Percentiles rank a stretch among this genome's conserved stretches.
phyloP scores from a whole-genome alignment of 108 stramenopile genomes.

The Licmophora abbreviata region DNA sequence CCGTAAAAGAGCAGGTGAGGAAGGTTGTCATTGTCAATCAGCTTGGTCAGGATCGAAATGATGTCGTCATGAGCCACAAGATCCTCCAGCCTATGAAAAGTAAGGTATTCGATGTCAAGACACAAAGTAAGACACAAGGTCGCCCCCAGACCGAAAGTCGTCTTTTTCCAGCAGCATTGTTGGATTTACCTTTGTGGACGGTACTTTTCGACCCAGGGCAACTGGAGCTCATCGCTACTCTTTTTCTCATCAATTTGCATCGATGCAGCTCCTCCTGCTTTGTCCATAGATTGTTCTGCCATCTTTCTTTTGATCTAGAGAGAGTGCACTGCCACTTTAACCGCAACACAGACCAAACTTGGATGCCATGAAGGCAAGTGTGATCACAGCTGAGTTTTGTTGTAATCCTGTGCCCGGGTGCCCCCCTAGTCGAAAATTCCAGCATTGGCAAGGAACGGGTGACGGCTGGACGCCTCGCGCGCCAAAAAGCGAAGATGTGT shows the following conservation, averaged over 20 bases:
- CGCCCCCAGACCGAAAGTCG: not conserved
- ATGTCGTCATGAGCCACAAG: conserved; percentile 93
- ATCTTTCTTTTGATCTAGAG: not conserved
- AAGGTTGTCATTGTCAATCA: conserved; percentile 88
- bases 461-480: too few relatives aligned
- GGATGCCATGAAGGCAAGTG: not conserved
- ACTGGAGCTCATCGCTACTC: conserved; percentile 17
- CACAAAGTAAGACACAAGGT: not conserved
- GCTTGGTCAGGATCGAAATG: conserved; percentile 55
- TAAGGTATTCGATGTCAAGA: not conserved
- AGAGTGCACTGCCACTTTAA: not conserved
- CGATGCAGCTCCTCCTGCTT: not conserved
- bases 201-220: conserved; percentile 97
- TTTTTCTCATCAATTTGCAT: too few relatives aligned
- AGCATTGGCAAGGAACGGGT: too few relatives aligned
- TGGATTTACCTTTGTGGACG: conserved; percentile 62
- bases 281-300: not conserved
- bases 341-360: not conserved
- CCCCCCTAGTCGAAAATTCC: too few relatives aligned
- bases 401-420: too few relatives aligned
- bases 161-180: too few relatives aligned
- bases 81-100: conserved; percentile 61
- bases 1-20: conserved; percentile 91
- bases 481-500: too few relatives aligned
- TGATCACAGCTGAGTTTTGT: conserved; percentile 5